Evolutionary conservation across 768 basidiomycete species (phyloP).

Genomic region (Lactarius hatsudake): DNA sequence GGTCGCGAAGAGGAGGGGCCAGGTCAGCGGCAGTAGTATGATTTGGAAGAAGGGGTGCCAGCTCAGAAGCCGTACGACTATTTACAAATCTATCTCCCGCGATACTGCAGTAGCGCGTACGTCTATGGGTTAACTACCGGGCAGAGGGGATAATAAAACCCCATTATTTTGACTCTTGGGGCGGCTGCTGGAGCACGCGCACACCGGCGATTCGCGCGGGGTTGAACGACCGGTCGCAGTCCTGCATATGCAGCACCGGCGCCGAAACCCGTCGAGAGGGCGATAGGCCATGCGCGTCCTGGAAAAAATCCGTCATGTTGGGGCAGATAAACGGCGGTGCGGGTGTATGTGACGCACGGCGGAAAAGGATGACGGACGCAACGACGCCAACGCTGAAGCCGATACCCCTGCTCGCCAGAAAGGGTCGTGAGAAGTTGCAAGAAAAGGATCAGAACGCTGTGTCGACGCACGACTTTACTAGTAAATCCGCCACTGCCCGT

Average conservation of each 20-base stretch:
- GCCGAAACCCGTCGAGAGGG: conserved; percentile 83
- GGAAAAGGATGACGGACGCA: conserved; percentile 87
- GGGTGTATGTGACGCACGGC: conserved; percentile 55
- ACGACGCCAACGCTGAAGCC: conserved; percentile 89
- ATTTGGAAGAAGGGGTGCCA: background rate
- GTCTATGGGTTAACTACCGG: conserved; percentile 1
- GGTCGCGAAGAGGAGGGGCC: conserved; percentile 24
- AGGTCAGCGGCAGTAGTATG: background rate
- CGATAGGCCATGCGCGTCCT: conserved; percentile 94
- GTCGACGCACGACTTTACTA: conserved; percentile 77
- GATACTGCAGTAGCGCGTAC: background rate
- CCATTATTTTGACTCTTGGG: conserved; percentile 23
- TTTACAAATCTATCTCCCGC: conserved; percentile 13
- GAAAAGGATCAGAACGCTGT: background rate
- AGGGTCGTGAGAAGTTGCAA: background rate
- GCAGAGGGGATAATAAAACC: background rate
- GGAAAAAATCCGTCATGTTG: conserved; percentile 14
- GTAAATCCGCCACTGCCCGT: conserved; percentile 63
- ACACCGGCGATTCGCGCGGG: conserved; percentile 85
- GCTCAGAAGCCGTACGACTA: background rate
- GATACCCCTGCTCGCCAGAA: conserved; percentile 55
- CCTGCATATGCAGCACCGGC: conserved; percentile 83
- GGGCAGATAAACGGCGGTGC: background rate
- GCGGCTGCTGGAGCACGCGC: conserved; percentile 52
- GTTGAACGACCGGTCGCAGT: conserved; percentile 93